Conservation (phyloP, 768 basidiomycete genomes). For the Xerocomellus dryophilus region DNA sequence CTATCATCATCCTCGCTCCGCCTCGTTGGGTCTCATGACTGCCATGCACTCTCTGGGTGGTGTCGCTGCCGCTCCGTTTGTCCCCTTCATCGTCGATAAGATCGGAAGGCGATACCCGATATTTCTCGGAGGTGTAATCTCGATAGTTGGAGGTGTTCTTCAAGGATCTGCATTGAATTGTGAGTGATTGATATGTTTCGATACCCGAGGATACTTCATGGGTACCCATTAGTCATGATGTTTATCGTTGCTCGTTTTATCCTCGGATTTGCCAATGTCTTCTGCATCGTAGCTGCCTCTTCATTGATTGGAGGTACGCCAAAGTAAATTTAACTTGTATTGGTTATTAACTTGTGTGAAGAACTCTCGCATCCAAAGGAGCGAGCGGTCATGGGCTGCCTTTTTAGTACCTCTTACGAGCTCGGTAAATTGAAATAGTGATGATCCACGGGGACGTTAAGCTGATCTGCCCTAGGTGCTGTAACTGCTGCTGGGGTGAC, state of each 20-base stretch:
- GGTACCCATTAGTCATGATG: neutral
- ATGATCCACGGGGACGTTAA: too few relatives aligned
- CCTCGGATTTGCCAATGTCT: conserved; percentile 10
- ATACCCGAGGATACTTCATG: neutral
- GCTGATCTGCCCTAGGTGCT: conserved; percentile 5
- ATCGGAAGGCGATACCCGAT: conserved; percentile 15
- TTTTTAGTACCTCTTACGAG: neutral
- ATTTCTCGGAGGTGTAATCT: conserved; percentile 9
- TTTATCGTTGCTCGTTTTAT: conserved; percentile 20
- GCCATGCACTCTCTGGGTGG: conserved; percentile 61
- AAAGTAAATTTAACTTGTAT: neutral
- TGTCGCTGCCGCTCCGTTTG: conserved; percentile 49
- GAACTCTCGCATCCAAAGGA: conserved; percentile 20
- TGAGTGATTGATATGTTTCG: neutral
- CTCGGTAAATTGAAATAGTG: conserved; percentile 1
- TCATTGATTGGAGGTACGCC: conserved; percentile 19
- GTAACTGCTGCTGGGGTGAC: conserved; percentile 47
- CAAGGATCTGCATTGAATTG: conserved; percentile 14
- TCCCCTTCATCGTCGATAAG: conserved; percentile 4
- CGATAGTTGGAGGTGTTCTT: conserved; percentile 10
- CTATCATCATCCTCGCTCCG: neutral
- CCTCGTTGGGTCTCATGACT: conserved; percentile 11
- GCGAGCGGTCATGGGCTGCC: neutral
- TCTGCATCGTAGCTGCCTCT: conserved; percentile 16
- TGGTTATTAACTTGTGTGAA: neutral